phyloP scores from a whole-genome alignment of 2,329 filamentous ascomycete species.

The Talaromyces sp. region DNA sequence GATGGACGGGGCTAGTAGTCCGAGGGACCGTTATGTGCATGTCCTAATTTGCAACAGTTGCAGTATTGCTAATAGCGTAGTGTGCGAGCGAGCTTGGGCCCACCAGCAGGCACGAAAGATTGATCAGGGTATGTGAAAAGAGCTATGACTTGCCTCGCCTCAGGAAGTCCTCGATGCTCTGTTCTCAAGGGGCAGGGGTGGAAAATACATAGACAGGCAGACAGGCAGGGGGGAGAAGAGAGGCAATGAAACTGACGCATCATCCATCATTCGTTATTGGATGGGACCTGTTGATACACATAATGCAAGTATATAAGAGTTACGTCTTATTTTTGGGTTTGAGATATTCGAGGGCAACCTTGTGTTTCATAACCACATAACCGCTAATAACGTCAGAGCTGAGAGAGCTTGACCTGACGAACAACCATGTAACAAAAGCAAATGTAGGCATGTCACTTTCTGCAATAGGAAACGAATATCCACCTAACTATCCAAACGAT shows the following conservation, averaged over 20 bases:
- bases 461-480: background rate
- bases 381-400: background rate
- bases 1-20: background rate
- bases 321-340: conserved; percentile 1
- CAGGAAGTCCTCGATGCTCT: background rate
- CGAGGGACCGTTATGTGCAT: background rate
- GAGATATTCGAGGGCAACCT: conserved; percentile 5
- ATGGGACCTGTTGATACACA: background rate
- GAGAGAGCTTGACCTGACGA: background rate
- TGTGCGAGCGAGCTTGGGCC: background rate
- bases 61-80: background rate
- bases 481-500: background rate
- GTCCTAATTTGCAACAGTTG: background rate
- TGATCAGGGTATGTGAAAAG: background rate
- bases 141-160: background rate
- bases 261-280: background rate
- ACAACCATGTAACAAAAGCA: background rate
- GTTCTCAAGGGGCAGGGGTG: background rate
- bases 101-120: background rate
- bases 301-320: background rate
- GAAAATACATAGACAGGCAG: background rate
- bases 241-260: background rate
- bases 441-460: background rate
- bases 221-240: background rate
- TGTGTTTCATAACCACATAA: conserved; percentile 6